Evolutionary conservation across 2,329 filamentous ascomycete species (phyloP), one percentile per base, ranked within the genome.

Genomic region (Cladosporium sp.): DNA sequence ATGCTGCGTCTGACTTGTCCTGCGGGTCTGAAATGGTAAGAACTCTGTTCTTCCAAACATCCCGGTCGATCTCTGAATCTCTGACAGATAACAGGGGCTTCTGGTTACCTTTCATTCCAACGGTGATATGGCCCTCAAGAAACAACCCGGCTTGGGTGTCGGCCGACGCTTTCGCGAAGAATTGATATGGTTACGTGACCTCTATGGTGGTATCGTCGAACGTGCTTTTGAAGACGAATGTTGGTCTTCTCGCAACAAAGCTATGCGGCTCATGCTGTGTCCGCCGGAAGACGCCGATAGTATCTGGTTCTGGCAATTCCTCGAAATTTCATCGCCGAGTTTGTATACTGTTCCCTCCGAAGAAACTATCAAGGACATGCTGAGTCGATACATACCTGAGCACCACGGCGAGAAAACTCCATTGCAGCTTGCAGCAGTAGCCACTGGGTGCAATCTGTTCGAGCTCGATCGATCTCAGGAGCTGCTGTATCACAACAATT

Each of bases 401-500:
- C 2, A 55, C 2, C 52, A 55, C 18, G 28, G 28, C 4, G 6
- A 14, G 0, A 55, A 21, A 21, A n/a, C 28, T 55, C 28, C 52
- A 7, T 6, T 55, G 10, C 52, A 55, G 52, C 52, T 55, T 34
- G 0, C 15, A 18, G 52, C 28, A n/a, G 28, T 21, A n/a, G 3
- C 4, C 8, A 21, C n/a, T n/a, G 28, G 28, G 24, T 3, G 2
- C 24, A 14, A 41, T 41, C 2, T 18, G 15, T 18, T 11, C 12
- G 0, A 0, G 18, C 1, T 18, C 38, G 3, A n/a, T 8, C 3
- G 12, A 0, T 4, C 1, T 10, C 15, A 6, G 15, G 3, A 21
- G 4, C 4, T 2, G 3, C 4, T 2, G 3, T 1, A 7, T 12
- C 7, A 7, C 18, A 32, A 14, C 0, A 32, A 1, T 6, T 5